phyloP scores from a whole-genome alignment of 495 filamentous ascomycete genomes.

The Lasiosphaeria ovina region DNA sequence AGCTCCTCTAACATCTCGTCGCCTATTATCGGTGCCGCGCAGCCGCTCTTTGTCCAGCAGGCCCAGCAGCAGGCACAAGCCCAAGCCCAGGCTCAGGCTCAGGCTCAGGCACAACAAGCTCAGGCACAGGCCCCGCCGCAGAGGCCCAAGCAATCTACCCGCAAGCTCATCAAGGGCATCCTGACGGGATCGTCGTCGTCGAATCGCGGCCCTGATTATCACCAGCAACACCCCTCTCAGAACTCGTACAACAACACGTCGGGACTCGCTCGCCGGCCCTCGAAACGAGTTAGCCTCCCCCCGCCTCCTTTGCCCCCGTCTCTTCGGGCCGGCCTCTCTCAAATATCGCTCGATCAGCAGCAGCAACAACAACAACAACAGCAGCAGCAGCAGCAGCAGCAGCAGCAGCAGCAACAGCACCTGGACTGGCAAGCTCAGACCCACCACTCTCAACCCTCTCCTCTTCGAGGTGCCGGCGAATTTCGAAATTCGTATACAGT shows the following conservation, averaged over 20 bases:
- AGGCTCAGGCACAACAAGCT: conserved; percentile 5
- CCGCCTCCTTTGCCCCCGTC: conserved; percentile 37
- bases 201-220: conserved; percentile 30
- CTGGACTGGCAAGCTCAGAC: conserved; percentile 36
- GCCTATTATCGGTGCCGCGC: conserved; percentile 11
- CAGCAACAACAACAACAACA: background rate
- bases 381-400: too few species aligned
- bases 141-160: conserved; percentile 42
- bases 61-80: conserved; percentile 6
- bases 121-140: conserved; percentile 37
- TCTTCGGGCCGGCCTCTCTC: conserved; percentile 43
- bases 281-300: conserved; percentile 43
- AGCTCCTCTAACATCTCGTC: conserved; percentile 30
- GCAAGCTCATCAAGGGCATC: conserved; percentile 48
- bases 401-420: conserved; percentile 17
- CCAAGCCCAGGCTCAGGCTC: background rate
- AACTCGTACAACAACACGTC: conserved; percentile 41
- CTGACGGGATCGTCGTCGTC: conserved; percentile 38
- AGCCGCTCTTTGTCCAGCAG: conserved; percentile 19
- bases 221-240: conserved; percentile 28
- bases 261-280: conserved; percentile 45
- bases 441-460: conserved; percentile 37
- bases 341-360: conserved; percentile 35
- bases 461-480: conserved; percentile 44
- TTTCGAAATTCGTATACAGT: conserved; percentile 37